A percentile compares a stretch with the other conserved stretches of the same genome.
phyloP scores from a whole-genome alignment of 2,329 filamentous ascomycete genomes.

The Coniochaeta hoffmannii region DNA sequence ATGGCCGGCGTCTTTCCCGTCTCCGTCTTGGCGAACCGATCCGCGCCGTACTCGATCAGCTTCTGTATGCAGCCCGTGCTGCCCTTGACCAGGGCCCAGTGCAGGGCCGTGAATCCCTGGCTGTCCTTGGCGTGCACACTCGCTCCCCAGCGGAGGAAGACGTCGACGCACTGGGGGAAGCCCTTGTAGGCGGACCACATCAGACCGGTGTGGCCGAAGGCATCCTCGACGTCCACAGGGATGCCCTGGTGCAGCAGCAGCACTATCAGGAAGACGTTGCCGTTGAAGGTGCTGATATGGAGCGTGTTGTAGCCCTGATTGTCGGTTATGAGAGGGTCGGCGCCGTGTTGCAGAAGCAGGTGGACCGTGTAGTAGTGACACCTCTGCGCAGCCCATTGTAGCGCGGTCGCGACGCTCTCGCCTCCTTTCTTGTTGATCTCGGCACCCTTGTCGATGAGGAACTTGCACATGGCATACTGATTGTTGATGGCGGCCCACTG shows the following conservation, averaged over 20 bases:
- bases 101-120: conserved; percentile 86
- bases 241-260: conserved; percentile 93
- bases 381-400: conserved; percentile 94
- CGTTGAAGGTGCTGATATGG: conserved; percentile 94
- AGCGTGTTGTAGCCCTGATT: conserved; percentile 97
- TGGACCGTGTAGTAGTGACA: conserved; percentile 97
- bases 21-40: conserved; percentile 82
- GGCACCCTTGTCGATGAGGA: conserved; percentile 75
- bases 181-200: conserved; percentile 99
- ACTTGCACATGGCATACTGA: conserved; percentile 94
- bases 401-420: conserved; percentile 86
- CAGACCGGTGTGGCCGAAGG: conserved; percentile 83
- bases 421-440: conserved; percentile 94
- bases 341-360: conserved; percentile 82
- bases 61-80: conserved; percentile 86
- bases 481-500: conserved; percentile 99
- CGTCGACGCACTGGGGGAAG: conserved; percentile 81
- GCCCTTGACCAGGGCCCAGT: conserved; percentile 95
- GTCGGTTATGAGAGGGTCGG: conserved; percentile 86
- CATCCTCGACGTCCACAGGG: conserved; percentile 83
- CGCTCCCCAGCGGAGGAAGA: conserved; percentile 91
- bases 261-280: conserved; percentile 83
- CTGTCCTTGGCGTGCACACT: conserved; percentile 87
- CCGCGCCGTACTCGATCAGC: conserved; percentile 88
- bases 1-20: conserved; percentile 85